A percentile compares a stretch with the other conserved stretches of the same genome.
phyloP scores from a whole-genome alignment of 179 eudicot genomes.

The Spergularia azorica region DNA sequence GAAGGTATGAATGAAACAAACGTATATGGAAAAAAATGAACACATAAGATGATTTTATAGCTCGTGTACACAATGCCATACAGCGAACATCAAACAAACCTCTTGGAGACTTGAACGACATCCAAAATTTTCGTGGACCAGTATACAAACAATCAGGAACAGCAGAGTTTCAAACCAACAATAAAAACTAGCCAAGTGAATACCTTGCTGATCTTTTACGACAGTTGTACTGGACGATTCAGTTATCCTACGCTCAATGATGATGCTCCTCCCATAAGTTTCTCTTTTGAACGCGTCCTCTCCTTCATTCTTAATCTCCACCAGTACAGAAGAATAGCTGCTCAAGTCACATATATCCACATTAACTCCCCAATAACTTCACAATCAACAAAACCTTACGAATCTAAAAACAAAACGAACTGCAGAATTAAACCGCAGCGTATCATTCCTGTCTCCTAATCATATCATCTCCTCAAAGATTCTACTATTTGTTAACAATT shows the following conservation, averaged over 20 bases:
- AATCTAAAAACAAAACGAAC: neutral
- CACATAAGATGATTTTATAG: neutral
- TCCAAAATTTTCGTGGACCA: neutral
- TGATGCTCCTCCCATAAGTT: conserved; percentile 70
- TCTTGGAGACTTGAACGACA: neutral
- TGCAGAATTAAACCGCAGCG: neutral
- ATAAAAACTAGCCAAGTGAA: neutral
- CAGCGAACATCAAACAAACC: neutral
- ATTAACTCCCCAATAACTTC: neutral
- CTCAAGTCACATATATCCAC: conserved; percentile 12
- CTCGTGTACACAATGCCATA: neutral
- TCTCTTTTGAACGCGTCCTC: conserved; percentile 91
- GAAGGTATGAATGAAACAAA: neutral
- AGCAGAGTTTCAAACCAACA: neutral
- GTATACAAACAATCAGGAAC: neutral
- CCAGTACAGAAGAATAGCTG: conserved; percentile 77
- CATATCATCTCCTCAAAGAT: neutral
- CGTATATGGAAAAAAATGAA: neutral
- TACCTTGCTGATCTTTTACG: conserved; percentile 80
- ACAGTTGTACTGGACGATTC: conserved; percentile 58
- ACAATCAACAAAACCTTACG: neutral
- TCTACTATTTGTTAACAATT: neutral
- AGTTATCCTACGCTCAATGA: conserved; percentile 78
- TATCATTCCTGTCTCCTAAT: neutral
- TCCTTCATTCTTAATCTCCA: conserved; percentile 86